A percentile compares a stretch with the other conserved stretches of the same genome.
Conservation (phyloP, 176 grass and related monocot species). For the Cenchrus fungigraminus region DNA sequence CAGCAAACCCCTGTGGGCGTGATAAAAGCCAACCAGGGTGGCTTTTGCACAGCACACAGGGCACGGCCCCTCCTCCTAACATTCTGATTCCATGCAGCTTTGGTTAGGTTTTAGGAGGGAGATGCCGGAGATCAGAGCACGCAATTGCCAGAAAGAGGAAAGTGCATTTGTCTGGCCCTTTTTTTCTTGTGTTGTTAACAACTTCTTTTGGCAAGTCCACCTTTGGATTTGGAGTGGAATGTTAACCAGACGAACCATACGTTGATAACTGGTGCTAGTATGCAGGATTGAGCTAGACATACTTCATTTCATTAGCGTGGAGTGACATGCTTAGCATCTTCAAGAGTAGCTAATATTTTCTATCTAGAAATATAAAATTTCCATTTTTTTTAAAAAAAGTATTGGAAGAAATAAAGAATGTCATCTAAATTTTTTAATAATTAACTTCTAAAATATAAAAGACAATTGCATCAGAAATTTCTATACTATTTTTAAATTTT, state of each 20-base stretch:
- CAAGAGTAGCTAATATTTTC: too few relatives aligned
- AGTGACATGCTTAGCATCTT: neutral
- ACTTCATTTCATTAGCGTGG: neutral
- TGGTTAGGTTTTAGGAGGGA: conserved; percentile 38
- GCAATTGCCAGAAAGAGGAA: conserved; percentile 42
- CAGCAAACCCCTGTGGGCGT: conserved; percentile 1
- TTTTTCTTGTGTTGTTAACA: neutral
- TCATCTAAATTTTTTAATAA: too few relatives aligned
- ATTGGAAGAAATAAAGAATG: too few relatives aligned
- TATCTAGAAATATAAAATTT: too few relatives aligned
- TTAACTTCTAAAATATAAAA: too few relatives aligned
- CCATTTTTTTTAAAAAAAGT: too few relatives aligned
- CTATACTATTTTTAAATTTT: too few relatives aligned
- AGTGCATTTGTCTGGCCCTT: conserved; percentile 8
- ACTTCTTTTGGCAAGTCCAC: neutral
- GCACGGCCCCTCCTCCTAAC: neutral
- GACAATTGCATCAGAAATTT: too few relatives aligned
- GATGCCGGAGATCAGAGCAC: conserved; percentile 34
- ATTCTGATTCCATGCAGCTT: conserved; percentile 41
- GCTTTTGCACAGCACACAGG: conserved; percentile 46
- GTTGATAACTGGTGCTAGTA: too few relatives aligned
- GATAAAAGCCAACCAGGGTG: conserved; percentile 56
- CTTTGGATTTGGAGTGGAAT: neutral
- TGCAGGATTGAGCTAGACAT: neutral
- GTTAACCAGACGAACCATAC: neutral